Evolutionary conservation across 306 rosid genomes (phyloP).

Genomic region (Malus sylvestris): DNA sequence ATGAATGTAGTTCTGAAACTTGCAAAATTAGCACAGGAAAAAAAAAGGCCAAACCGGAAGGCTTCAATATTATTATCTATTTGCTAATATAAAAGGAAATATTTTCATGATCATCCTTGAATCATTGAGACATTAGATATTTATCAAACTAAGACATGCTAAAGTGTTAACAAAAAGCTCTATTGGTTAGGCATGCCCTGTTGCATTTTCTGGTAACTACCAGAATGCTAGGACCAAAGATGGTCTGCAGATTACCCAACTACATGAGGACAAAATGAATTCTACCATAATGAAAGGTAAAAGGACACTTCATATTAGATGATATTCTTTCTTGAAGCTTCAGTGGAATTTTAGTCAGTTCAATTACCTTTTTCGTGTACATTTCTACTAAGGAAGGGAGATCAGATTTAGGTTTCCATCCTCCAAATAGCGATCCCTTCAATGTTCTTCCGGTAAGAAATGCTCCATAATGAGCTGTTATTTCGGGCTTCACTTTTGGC

Average conservation of each 20-base stretch:
- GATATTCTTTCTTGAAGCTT: background rate
- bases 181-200: background rate
- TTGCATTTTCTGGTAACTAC: background rate
- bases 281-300: background rate
- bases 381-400: slow-evolving; percentile 82
- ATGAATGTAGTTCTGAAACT: background rate
- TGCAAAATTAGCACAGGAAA: too few species aligned
- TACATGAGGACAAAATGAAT: background rate
- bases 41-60: background rate
- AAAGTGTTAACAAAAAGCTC: background rate
- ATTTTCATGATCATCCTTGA: too few species aligned
- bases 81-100: too few species aligned
- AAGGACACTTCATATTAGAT: background rate
- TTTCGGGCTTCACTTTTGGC: slow-evolving; percentile 73
- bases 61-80: background rate
- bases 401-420: slow-evolving; percentile 96
- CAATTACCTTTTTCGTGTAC: slow-evolving; percentile 66
- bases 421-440: slow-evolving; percentile 86
- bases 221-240: background rate
- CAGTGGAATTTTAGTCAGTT: background rate
- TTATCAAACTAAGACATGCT: background rate
- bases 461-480: slow-evolving; percentile 73
- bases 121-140: background rate
- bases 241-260: background rate
- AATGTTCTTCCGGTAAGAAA: slow-evolving; percentile 76